Conservation (phyloP, 2,329 filamentous ascomycete genomes). For the Biscogniauxia marginata region DNA sequence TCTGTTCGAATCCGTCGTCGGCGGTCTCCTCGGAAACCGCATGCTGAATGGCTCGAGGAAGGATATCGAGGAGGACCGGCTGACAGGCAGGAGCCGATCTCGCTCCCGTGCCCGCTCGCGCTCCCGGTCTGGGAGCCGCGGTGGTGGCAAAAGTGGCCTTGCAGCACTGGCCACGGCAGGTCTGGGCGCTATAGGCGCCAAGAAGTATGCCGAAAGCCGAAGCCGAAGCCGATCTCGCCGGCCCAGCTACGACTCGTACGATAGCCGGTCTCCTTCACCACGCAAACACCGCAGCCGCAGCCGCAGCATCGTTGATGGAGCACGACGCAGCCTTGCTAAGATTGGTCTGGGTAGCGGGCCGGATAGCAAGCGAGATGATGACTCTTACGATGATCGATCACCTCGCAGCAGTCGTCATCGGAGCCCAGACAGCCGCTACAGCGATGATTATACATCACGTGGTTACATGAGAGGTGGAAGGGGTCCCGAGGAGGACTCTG, state of each 20-base stretch:
- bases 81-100: conserved; percentile 65
- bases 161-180: conserved; percentile 63
- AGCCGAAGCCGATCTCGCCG: conserved; percentile 57
- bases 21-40: conserved; percentile 82
- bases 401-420: conserved; percentile 37
- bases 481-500: conserved; percentile 34
- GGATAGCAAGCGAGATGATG: conserved; percentile 44
- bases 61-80: conserved; percentile 61
- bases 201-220: conserved; percentile 52
- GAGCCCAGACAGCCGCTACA: conserved; percentile 35
- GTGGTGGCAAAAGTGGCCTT: conserved; percentile 50
- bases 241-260: conserved; percentile 46
- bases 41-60: conserved; percentile 76
- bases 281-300: conserved; percentile 52
- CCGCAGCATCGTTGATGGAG: conserved; percentile 63
- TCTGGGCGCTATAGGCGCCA: conserved; percentile 58
- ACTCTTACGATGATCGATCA: conserved; percentile 39
- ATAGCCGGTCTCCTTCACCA: conserved; percentile 44
- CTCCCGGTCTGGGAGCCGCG: conserved; percentile 54
- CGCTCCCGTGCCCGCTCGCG: conserved; percentile 65
- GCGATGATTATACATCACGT: conserved; percentile 31
- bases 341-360: conserved; percentile 56
- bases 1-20: conserved; percentile 81
- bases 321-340: conserved; percentile 60
- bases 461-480: conserved; percentile 38